Percentiles rank a stretch among this genome's conserved stretches.
Conservation (phyloP, 2,329 filamentous ascomycete genomes). For the Cercospora brassicicola region DNA sequence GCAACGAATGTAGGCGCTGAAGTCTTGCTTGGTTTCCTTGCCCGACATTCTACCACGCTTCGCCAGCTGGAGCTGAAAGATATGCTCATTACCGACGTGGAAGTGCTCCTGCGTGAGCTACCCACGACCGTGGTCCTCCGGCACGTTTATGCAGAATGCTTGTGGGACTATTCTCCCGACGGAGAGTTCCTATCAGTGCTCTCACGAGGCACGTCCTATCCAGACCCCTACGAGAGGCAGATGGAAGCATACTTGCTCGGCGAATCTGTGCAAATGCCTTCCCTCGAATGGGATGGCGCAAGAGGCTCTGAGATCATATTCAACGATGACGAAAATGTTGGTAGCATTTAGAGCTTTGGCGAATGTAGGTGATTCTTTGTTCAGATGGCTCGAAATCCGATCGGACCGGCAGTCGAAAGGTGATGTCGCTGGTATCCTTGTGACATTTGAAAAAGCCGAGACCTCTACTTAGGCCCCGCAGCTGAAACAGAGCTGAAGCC, state of each 20-base stretch:
- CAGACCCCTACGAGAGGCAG: slow-evolving; percentile 17
- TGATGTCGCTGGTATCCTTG: background rate
- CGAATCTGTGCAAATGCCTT: slow-evolving; percentile 6
- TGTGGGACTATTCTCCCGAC: slow-evolving; percentile 25
- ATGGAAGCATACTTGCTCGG: slow-evolving; percentile 25
- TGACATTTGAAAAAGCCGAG: background rate
- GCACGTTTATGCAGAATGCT: slow-evolving; percentile 28
- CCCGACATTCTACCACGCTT: slow-evolving; percentile 15
- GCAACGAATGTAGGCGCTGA: slow-evolving; percentile 23
- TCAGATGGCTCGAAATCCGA: background rate
- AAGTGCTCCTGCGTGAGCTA: background rate
- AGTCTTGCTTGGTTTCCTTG: slow-evolving; percentile 25
- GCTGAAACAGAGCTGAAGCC: background rate
- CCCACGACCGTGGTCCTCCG: slow-evolving; percentile 19
- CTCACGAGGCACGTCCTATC: slow-evolving; percentile 20
- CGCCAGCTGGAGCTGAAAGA: background rate
- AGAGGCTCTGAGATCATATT: slow-evolving; percentile 3
- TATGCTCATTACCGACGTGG: background rate
- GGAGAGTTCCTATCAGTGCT: slow-evolving; percentile 19
- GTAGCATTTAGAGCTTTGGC: background rate
- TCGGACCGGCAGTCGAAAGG: background rate
- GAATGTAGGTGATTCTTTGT: background rate
- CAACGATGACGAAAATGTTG: slow-evolving; percentile 1
- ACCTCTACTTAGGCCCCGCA: background rate
- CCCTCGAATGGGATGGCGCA: slow-evolving; percentile 15